Evolutionary conservation across 345 rosid genomes (phyloP).

Genomic region (Eucalyptus cloeziana): DNA sequence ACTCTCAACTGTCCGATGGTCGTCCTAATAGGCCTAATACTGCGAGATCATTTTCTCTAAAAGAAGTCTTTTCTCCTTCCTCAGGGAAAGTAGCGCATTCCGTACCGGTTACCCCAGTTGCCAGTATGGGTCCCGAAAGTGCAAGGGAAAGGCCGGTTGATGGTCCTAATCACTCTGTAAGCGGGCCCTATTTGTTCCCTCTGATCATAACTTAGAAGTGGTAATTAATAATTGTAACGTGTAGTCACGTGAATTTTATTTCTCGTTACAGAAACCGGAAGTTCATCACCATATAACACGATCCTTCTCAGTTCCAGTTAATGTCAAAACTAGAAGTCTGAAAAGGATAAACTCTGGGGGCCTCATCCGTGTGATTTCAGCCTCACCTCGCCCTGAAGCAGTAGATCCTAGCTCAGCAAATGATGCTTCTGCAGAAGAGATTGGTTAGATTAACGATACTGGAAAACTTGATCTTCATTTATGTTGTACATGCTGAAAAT

Average conservation of each 20-base stretch:
- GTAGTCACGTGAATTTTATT: not conserved
- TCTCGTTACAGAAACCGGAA: constrained; percentile 9
- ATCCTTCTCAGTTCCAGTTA: constrained; percentile 42
- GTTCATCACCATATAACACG: constrained; percentile 26
- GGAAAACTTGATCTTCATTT: not conserved
- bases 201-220: not conserved
- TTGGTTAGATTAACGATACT: constrained; percentile 1
- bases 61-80: constrained; percentile 18
- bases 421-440: constrained; percentile 7
- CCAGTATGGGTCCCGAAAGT: constrained; percentile 5
- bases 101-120: constrained; percentile 30
- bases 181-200: not conserved
- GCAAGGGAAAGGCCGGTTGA: constrained; percentile 1
- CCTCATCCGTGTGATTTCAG: constrained; percentile 34
- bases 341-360: constrained; percentile 30
- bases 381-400: constrained; percentile 12
- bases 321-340: constrained; percentile 25
- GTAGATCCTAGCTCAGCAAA: constrained; percentile 3
- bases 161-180: not conserved
- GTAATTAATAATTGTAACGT: not conserved
- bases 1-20: constrained; percentile 17
- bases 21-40: constrained; percentile 19
- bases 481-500: not conserved
- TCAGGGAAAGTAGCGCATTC: constrained; percentile 24
- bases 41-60: constrained; percentile 34